Evolutionary conservation across 148 eudicot species (phyloP).

Genomic region (Heliamphora exappendiculata): DNA sequence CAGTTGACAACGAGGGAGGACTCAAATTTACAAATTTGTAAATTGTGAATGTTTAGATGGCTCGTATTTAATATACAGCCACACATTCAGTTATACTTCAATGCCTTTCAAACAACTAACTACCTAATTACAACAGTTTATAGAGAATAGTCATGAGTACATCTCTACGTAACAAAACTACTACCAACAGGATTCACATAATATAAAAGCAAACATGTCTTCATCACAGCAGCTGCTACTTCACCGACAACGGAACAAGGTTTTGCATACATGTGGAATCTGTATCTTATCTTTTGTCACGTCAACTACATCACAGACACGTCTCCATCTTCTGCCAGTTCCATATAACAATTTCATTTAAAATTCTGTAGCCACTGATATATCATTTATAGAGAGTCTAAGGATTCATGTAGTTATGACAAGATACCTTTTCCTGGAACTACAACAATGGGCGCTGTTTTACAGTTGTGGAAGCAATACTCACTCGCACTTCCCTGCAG

Average conservation of each 20-base stretch:
- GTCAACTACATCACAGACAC: conserved; percentile 48
- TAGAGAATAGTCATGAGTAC: background rate
- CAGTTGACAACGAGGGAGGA: background rate
- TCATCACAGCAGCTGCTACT: conserved; percentile 9
- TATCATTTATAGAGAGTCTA: background rate
- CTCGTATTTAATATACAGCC: background rate
- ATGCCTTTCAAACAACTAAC: background rate
- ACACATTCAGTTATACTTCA: background rate
- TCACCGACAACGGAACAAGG: conserved; percentile 6
- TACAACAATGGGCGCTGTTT: conserved; percentile 63
- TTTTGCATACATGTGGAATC: background rate
- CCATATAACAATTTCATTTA: background rate
- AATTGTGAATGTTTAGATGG: background rate
- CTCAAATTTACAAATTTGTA: background rate
- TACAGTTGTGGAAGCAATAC: conserved; percentile 85
- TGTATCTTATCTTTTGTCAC: background rate
- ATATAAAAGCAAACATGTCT: conserved; percentile 11
- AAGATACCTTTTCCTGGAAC: conserved; percentile 85
- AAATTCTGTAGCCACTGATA: background rate
- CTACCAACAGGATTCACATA: background rate
- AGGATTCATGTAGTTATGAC: conserved; percentile 2
- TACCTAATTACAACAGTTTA: background rate
- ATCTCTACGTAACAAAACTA: background rate
- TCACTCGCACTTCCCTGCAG: conserved; percentile 90
- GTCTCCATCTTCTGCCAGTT: conserved; percentile 72